Percentiles rank a stretch among this genome's conserved stretches.
Evolutionary conservation across 352 stramenopile species (phyloP).

Genomic region (Phytophthora uliginosa): DNA sequence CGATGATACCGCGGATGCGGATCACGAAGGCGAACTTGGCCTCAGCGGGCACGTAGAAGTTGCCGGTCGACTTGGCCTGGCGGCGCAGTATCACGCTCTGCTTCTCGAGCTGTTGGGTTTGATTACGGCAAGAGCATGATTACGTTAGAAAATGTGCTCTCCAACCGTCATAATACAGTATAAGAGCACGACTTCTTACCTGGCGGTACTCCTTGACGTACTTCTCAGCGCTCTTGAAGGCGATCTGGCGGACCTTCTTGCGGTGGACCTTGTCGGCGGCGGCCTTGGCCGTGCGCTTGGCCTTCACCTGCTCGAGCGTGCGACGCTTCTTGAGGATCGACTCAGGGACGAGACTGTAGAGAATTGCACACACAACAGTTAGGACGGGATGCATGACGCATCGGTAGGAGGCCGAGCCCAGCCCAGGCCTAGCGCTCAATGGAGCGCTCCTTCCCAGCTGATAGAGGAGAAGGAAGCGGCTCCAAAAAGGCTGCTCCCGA

Average conservation of each 20-base stretch:
- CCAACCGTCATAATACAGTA: not conserved
- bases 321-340: slow-evolving; percentile 94
- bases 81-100: slow-evolving; percentile 95
- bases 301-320: slow-evolving; percentile 90
- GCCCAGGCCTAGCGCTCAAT: not conserved
- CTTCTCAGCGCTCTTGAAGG: slow-evolving; percentile 97
- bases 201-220: slow-evolving; percentile 99
- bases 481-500: slow-evolving; percentile 38
- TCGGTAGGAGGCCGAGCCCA: slow-evolving; percentile 25
- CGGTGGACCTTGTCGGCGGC: slow-evolving; percentile 84
- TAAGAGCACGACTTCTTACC: slow-evolving; percentile 46
- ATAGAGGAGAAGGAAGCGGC: not conserved
- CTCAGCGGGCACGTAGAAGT: slow-evolving; percentile 98
- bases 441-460: not conserved
- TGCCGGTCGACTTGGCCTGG: slow-evolving; percentile 96
- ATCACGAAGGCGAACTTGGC: slow-evolving; percentile 99
- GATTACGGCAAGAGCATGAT: not conserved
- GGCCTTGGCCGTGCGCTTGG: slow-evolving; percentile 84
- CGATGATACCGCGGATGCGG: slow-evolving; percentile 99
- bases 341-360: slow-evolving; percentile 86
- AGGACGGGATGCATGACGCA: slow-evolving; percentile 77
- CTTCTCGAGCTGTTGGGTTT: slow-evolving; percentile 85
- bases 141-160: slow-evolving; percentile 8
- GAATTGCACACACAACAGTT: slow-evolving; percentile 42
- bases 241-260: slow-evolving; percentile 90